Evolutionary conservation across 768 basidiomycete genomes (phyloP), one percentile per base, ranked within the genome.

Genomic region (Kwoniella dendrophila): DNA sequence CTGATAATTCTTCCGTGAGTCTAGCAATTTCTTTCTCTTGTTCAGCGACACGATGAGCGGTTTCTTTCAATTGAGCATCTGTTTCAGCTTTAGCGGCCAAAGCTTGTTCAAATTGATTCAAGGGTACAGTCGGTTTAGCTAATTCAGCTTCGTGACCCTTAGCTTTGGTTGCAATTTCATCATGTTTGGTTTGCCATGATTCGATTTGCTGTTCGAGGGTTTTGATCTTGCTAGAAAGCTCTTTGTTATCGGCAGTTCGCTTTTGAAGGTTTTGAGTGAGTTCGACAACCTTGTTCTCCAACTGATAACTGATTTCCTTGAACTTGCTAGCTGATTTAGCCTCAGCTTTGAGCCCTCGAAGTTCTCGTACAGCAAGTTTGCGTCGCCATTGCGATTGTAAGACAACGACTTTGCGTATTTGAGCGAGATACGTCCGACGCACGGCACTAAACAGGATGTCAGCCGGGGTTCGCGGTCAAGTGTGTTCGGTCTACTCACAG

Each of bases 211-310:
- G 86, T 81, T 97, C 92, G 32, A 97, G 83, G 40, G 88, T 86
- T 22, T 81, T 78, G 47, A 98, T 83, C 71, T 87, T 86, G n/a
- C 80, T 81, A 67, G 89, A 87, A 44, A 98, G 82, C 56, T 87
- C 88, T 80, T 90, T 94, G 82, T 90, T 92, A 82, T 99, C 95
- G 61, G 86, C 85, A 2, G 88, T 93, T 48, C 95, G 87, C 73
- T 84, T 88, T 79, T 97, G 96, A 12, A 99, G 84, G 16, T 82
- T 86, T 77, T 99, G 96, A 0, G 96, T 98, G 64, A 99, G 88
- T 77, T 98, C 95, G 61, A 99, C 92, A 44, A 99, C 96, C 81
- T 98, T 99, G 84, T 98, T 99, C 82, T 99, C 96, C 58, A 99
- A 84, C 69, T 86, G 87, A 76, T 98, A 98, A 0, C 95, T 97